Evolutionary conservation across 2,329 filamentous ascomycete species (phyloP).

Genomic region (Juglanconis oblonga): DNA sequence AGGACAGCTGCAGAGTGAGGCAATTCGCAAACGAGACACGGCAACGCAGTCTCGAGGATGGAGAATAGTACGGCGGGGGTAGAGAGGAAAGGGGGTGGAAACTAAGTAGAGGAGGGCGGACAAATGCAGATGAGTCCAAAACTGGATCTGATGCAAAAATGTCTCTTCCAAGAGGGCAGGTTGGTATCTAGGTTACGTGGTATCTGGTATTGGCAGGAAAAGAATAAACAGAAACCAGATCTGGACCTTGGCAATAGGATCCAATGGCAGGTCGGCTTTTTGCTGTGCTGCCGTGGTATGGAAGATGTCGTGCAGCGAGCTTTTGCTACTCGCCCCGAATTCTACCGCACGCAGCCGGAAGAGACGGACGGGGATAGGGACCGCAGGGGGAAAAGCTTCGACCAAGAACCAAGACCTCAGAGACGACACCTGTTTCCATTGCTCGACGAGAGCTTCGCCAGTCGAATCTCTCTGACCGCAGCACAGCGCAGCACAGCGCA

Average conservation of each 20-base stretch:
- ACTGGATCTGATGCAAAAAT: slow-evolving; percentile 9
- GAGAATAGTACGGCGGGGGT: neutral
- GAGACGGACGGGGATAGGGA: too few relatives aligned
- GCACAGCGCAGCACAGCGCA: too few relatives aligned
- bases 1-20: slow-evolving; percentile 1
- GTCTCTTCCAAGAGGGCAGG: neutral
- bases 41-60: neutral
- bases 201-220: neutral
- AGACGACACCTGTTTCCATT: too few relatives aligned
- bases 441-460: too few relatives aligned
- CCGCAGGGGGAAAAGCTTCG: too few relatives aligned
- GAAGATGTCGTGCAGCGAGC: neutral
- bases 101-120: neutral
- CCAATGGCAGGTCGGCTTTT: neutral
- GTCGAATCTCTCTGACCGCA: too few relatives aligned
- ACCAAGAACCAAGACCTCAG: too few relatives aligned
- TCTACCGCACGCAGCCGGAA: neutral
- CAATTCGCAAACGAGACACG: neutral
- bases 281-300: neutral
- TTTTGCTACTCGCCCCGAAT: neutral
- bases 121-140: neutral
- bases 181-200: neutral
- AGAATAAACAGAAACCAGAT: neutral
- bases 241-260: neutral
- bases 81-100: neutral